A percentile compares a stretch with the other conserved stretches of the same genome.
Evolutionary conservation across 495 filamentous ascomycete species (phyloP).

Genomic region (Aspergillus biplanus): DNA sequence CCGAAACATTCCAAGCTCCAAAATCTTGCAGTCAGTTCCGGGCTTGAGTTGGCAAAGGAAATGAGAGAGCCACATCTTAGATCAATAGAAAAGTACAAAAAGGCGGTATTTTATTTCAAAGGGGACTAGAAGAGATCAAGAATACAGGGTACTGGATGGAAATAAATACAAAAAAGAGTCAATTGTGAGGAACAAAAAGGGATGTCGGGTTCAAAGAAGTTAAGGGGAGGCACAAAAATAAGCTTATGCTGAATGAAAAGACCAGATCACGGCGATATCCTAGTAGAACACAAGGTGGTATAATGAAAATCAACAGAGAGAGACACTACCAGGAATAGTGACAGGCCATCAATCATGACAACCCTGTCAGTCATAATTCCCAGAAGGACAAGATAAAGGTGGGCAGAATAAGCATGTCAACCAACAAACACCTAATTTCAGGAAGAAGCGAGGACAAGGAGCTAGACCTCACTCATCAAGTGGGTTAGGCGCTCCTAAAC

Average conservation of each 20-base stretch:
- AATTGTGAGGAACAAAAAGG: background rate
- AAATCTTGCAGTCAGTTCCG: too few species aligned
- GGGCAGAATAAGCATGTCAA: conserved; percentile 10
- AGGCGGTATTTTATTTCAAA: conserved; percentile 1
- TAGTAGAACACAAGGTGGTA: conserved; percentile 27
- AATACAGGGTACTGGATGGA: conserved; percentile 17
- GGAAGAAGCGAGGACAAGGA: background rate
- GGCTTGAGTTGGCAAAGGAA: background rate
- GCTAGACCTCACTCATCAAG: background rate
- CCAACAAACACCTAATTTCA: conserved; percentile 9
- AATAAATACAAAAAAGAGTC: conserved; percentile 7
- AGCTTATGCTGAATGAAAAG: conserved; percentile 12
- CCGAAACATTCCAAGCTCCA: too few species aligned
- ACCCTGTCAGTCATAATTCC: conserved; percentile 18
- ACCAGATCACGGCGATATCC: conserved; percentile 14
- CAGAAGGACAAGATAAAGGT: conserved; percentile 3
- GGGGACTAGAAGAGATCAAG: background rate
- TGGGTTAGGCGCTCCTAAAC: too few species aligned
- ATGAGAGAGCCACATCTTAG: background rate
- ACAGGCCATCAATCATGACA: conserved; percentile 10
- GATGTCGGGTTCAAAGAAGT: conserved; percentile 13
- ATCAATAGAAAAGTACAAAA: background rate
- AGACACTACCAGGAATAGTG: conserved; percentile 13
- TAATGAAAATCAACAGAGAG: conserved; percentile 23
- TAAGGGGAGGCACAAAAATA: conserved; percentile 9